phyloP scores from a whole-genome alignment of 225 moss, liverwort and hornwort species.

The Neckera pumila region DNA sequence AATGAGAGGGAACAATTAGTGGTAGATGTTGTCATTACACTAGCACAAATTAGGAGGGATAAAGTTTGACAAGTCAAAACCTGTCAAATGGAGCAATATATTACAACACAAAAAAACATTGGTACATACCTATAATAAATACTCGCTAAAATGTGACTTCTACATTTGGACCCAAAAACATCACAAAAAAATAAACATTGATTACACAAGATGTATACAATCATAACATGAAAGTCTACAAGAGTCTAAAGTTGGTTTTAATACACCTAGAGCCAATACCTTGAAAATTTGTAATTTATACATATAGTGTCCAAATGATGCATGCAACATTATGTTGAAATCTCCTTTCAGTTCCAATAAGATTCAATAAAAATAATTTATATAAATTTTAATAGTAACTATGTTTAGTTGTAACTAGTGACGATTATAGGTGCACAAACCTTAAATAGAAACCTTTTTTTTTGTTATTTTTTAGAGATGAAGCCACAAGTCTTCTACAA shows the following conservation, averaged over 20 bases:
- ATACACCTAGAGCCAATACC: rapidly evolving
- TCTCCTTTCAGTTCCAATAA: rapidly evolving
- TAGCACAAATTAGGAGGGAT: rapidly evolving
- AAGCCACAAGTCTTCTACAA: background rate
- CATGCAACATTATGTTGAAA: rapidly evolving
- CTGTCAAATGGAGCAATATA: rapidly evolving
- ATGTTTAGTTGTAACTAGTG: background rate
- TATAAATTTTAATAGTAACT: rapidly evolving
- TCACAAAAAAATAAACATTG: background rate
- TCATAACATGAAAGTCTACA: rapidly evolving
- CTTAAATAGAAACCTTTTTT: no score
- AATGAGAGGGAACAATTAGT: rapidly evolving
- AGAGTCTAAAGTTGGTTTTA: rapidly evolving
- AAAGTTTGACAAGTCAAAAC: rapidly evolving
- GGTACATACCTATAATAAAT: no score
- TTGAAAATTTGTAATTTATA: background rate
- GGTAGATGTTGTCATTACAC: background rate
- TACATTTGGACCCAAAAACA: rapidly evolving
- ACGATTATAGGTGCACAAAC: rapidly evolving
- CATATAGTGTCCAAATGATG: background rate
- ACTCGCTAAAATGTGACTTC: rapidly evolving
- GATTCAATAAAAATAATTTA: background rate
- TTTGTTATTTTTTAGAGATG: no score
- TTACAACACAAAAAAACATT: rapidly evolving
- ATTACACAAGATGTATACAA: background rate